Evolutionary conservation across 495 filamentous ascomycete species (phyloP), one percentile per base, ranked within the genome.

Genomic region (Neurospora hispaniola): DNA sequence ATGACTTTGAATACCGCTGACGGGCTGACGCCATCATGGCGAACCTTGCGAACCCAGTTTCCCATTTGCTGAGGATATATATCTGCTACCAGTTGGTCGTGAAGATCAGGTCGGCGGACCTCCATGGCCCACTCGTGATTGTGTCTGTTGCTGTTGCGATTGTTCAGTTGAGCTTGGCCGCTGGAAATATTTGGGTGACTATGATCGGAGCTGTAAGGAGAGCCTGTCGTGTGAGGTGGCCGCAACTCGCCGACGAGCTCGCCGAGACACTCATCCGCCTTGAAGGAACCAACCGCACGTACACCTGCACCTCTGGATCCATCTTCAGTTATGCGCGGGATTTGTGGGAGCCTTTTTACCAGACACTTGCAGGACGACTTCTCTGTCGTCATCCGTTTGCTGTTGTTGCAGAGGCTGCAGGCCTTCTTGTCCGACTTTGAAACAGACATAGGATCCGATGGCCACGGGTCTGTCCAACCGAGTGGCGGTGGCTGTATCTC

Each of bases 1-100:
- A 78, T 71, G 4, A 74, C 10, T 42, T 43, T 68, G 42, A 78
- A 77, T 46, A 42, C 70, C 20, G 76, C 74, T 11, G 74, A 74
- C 20, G 79, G 79, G 8, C 71, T 31, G 3, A 44, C 43, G 68
- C 68, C 74, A 31, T 66, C 54, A 43, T 80, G 79, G 18, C 35
- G 71, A 71, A 80, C 79, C 39, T 76, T 76, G n/a, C 79, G 76
- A 11, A 79, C 78, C 79, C 79, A 80, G 69, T 80, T 80, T 40
- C 79, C 79, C 71, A 72, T 74, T 27, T 70, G 68, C 39, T 69
- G 69, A 6, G 78, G 73, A 18, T 75, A 78, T 20, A 80, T 77
- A 40, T 80, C 78, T 10, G 79, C 79, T 9, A 80, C 76, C 6
- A 69, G n/a, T 35, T 71, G 59, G 44, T 76, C 69, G 2, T 73